phyloP scores from a whole-genome alignment of 345 rosid species.

The Acer campestre region DNA sequence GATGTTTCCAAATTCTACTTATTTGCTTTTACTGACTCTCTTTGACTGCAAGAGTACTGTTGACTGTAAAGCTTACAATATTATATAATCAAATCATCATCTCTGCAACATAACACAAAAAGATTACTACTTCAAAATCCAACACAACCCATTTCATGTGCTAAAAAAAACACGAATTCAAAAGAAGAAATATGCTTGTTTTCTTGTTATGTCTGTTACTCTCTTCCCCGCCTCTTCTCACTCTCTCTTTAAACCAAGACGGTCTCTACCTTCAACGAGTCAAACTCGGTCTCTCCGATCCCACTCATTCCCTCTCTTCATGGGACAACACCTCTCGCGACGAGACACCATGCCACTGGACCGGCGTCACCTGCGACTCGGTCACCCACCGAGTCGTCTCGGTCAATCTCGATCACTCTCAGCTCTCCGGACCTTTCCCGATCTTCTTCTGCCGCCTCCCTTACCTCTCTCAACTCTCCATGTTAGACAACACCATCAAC shows the following conservation, averaged over 20 bases:
- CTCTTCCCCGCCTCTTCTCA: slow-evolving; percentile 13
- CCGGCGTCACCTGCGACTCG: slow-evolving; percentile 62
- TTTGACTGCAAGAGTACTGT: neutral
- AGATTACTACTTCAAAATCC: too few species aligned
- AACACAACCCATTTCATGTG: neutral
- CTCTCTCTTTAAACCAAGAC: slow-evolving; percentile 61
- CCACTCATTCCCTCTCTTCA: slow-evolving; percentile 48
- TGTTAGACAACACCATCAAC: slow-evolving; percentile 58
- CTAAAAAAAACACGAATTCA: too few species aligned
- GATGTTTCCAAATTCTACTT: neutral
- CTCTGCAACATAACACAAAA: neutral
- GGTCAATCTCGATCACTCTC: slow-evolving; percentile 50
- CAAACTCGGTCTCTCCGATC: slow-evolving; percentile 63
- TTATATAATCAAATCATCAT: neutral
- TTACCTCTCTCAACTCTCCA: slow-evolving; percentile 45
- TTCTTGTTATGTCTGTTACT: slow-evolving; percentile 33
- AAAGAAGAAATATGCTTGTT: slow-evolving; percentile 34
- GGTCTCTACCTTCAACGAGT: slow-evolving; percentile 73
- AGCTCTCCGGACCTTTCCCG: slow-evolving; percentile 79
- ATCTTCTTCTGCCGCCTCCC: slow-evolving; percentile 72
- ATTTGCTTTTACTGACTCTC: neutral
- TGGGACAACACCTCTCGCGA: slow-evolving; percentile 54
- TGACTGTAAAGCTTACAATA: neutral
- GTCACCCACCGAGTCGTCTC: slow-evolving; percentile 44
- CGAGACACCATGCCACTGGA: slow-evolving; percentile 73